Evolutionary conservation across 352 stramenopile species (phyloP).

Genomic region (Thalassiosira delicatula): DNA sequence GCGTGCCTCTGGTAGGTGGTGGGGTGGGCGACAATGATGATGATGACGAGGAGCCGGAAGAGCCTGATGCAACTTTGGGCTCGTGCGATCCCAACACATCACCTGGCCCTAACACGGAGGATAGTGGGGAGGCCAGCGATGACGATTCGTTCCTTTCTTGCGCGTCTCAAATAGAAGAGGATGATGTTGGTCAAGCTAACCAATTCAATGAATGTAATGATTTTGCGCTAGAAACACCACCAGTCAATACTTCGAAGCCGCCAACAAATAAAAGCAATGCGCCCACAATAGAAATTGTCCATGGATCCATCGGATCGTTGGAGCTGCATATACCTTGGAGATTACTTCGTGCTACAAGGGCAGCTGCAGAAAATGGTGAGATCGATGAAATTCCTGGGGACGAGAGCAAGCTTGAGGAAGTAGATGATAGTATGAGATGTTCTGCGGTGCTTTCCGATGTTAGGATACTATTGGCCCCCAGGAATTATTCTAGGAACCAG

Average conservation of each 20-base stretch:
- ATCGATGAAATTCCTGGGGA: neutral
- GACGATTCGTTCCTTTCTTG: constrained; percentile 54
- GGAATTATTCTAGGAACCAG: constrained; percentile 50
- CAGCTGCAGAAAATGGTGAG: constrained; percentile 10
- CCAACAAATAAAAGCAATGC: constrained; percentile 2
- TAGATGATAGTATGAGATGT: constrained; percentile 40
- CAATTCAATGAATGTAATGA: too few relatives aligned
- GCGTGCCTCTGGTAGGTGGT: constrained; percentile 7
- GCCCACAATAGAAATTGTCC: constrained; percentile 68
- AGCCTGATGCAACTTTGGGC: neutral
- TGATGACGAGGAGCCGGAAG: constrained; percentile 38
- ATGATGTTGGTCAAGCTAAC: too few relatives aligned
- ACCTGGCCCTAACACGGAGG: too few relatives aligned
- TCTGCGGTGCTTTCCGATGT: constrained; percentile 77
- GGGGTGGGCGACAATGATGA: constrained; percentile 34
- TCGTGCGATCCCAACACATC: neutral
- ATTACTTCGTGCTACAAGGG: constrained; percentile 33
- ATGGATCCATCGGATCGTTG: constrained; percentile 74
- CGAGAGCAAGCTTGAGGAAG: neutral
- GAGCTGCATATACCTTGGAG: constrained; percentile 77
- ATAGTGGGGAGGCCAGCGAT: constrained; percentile 20
- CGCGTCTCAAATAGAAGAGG: constrained; percentile 33
- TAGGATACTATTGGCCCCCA: constrained; percentile 63
- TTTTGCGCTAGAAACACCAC: neutral
- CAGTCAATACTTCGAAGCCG: constrained; percentile 4